Conservation (phyloP, 306 rosid species). For the Vachellia pachyceras region DNA sequence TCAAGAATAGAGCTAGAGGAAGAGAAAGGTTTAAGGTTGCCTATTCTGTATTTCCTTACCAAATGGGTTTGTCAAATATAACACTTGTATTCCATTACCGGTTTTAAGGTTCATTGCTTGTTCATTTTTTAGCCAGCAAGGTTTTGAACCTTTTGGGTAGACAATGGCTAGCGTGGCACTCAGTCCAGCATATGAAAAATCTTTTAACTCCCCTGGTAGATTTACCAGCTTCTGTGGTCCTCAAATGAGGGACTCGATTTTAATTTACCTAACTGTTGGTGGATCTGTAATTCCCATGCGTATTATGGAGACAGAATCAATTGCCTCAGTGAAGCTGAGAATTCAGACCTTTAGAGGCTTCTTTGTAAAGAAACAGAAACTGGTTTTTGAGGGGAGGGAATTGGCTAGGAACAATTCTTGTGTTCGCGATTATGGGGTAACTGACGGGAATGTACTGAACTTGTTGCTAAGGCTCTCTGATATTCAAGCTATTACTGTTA, state of each 20-base stretch:
- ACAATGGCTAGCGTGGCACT: slow-evolving; percentile 69
- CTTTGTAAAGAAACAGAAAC: slow-evolving; percentile 69
- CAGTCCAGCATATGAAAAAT: slow-evolving; percentile 47
- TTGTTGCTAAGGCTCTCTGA: slow-evolving; percentile 70
- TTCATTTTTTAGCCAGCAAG: slow-evolving; percentile 44
- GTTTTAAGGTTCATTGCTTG: slow-evolving; percentile 48
- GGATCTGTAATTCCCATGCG: slow-evolving; percentile 73
- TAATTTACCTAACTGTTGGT: slow-evolving; percentile 66
- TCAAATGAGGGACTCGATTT: slow-evolving; percentile 49
- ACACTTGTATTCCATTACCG: slow-evolving; percentile 9
- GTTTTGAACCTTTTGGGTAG: slow-evolving; percentile 45
- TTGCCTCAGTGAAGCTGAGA: slow-evolving; percentile 80
- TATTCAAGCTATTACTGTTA: slow-evolving; percentile 71
- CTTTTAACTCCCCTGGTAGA: slow-evolving; percentile 32
- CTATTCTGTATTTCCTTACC: slow-evolving; percentile 29
- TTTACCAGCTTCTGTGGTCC: slow-evolving; percentile 31
- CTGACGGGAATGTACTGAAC: slow-evolving; percentile 70
- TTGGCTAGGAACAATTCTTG: slow-evolving; percentile 66
- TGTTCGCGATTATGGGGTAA: slow-evolving; percentile 72
- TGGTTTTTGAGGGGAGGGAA: slow-evolving; percentile 79
- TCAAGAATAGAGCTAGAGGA: neutral
- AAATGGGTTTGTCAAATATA: neutral
- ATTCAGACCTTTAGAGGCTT: slow-evolving; percentile 67
- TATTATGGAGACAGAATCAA: slow-evolving; percentile 66
- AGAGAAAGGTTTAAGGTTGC: slow-evolving; percentile 7